These are phyloP conservation scores for Uncinocarpus reesii DNA, from an alignment of 2,329 filamentous ascomycete species.

Conservation along the genomic window DNA sequence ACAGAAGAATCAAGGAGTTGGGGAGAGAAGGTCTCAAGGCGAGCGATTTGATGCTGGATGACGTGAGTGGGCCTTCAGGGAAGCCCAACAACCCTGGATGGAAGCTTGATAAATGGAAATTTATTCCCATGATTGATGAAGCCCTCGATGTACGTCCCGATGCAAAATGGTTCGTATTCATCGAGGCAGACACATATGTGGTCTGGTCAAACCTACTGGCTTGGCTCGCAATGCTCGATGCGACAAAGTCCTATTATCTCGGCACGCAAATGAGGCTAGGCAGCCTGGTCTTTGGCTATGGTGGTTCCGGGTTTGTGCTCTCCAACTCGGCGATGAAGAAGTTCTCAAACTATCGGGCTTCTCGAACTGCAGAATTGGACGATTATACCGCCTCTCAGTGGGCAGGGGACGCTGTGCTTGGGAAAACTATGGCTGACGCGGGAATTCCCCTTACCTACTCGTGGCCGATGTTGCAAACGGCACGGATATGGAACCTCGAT, in stretches of 20 bases:
- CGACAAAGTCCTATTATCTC: conserved; percentile 42
- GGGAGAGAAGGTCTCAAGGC: conserved; percentile 37
- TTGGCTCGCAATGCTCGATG: conserved; percentile 45
- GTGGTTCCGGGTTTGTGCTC: conserved; percentile 45
- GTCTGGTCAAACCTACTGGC: conserved; percentile 44
- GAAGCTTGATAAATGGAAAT: conserved; percentile 51
- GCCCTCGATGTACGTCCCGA: conserved; percentile 37
- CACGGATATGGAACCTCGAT: conserved; percentile 36
- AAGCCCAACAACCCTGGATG: conserved; percentile 41
- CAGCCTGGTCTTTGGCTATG: conserved; percentile 43
- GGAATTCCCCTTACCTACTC: conserved; percentile 38
- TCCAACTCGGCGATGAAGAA: conserved; percentile 41
- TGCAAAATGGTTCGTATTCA: conserved; percentile 50
- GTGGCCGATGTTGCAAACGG: conserved; percentile 41
- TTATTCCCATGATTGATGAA: conserved; percentile 46
- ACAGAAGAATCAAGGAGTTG: conserved; percentile 38
- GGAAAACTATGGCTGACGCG: conserved; percentile 39
- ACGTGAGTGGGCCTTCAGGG: conserved; percentile 31
- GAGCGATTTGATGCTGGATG: conserved; percentile 22
- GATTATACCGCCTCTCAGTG: conserved; percentile 39
- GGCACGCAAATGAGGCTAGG: conserved; percentile 46
- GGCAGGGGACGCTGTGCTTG: conserved; percentile 44
- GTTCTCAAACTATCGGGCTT: conserved; percentile 35
- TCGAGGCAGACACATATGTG: conserved; percentile 50
- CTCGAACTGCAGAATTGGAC: conserved; percentile 36